Base-by-base conservation (phyloP, 169 alveolate species). In the Theileria parva region DNA sequence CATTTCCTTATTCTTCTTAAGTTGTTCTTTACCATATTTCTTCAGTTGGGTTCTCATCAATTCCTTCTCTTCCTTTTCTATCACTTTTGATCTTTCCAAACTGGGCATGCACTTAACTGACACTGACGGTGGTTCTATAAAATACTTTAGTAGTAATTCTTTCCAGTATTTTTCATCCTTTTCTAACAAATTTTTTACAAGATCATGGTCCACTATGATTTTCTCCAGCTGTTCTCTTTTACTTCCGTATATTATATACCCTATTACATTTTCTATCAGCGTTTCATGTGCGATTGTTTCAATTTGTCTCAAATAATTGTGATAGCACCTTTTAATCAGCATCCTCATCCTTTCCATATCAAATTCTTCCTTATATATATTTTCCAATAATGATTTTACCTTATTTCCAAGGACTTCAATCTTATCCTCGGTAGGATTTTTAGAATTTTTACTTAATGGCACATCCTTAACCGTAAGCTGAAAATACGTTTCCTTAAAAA, bases 131-230 rank as follows among this genome's bases (percentile, higher is more conserved):
- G 87, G 76, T 0, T 87, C 65, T 12, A 90, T 63, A 53, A 90
- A 79, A 61, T 63, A 87, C 17, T 21, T 73, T 71, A 39, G 37
- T 12, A 90, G 57, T 8, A 87, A 25, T 8, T 77, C 86, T 71
- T 90, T 90, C 94, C 94, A 90, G 73, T 79, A 90, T 5, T 53
- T 28, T 70, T 90, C 94, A 44, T 67, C 71, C 74, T 90, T 66
- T 66, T 59, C 55, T 78, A 70, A 12, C 66, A 80, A 34, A 53
- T 32, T 21, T 23, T 63, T 13, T 50, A 53, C 55, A 61, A 77
- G 25, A 65, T 77, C 85, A 66, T 74, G 64, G 55, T 81, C 84
- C 27, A 60, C 69, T 68, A 85, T 30, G 75, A 61, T 28, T 81
- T 73, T 68, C 15, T 84, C 81, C 28, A 90, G 75, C 50, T 90